Conservation (phyloP, 1,284 basidiomycete species). For the Tylopilus sp. region DNA sequence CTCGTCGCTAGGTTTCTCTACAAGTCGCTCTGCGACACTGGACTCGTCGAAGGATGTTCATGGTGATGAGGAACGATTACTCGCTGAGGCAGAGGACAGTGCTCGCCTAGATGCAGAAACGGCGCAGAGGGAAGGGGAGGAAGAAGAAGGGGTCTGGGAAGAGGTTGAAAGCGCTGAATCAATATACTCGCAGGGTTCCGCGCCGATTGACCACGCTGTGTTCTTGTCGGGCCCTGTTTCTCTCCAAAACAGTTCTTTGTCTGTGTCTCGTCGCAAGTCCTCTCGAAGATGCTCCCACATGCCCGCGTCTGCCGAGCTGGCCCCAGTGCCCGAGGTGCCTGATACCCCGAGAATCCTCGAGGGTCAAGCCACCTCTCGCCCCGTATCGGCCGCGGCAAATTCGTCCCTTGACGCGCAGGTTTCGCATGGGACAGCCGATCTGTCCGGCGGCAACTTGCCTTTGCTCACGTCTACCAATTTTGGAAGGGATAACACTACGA, state of each 20-base stretch:
- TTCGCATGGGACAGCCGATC: conserved; percentile 14
- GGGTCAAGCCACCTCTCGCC: background rate
- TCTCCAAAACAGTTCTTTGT: background rate
- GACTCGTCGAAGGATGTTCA: conserved; percentile 1
- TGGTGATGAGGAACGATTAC: conserved; percentile 11
- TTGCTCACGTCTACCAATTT: conserved; percentile 29
- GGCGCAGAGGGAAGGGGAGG: background rate
- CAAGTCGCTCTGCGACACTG: conserved; percentile 5
- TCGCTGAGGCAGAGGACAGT: conserved; percentile 18
- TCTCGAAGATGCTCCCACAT: conserved; percentile 12
- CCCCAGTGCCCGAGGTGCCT: conserved; percentile 24
- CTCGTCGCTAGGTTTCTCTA: conserved; percentile 1
- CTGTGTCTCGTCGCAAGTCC: conserved; percentile 6
- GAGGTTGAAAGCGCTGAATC: conserved; percentile 12
- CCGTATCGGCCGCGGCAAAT: conserved; percentile 2
- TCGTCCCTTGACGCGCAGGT: conserved; percentile 12
- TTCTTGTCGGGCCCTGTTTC: conserved; percentile 2
- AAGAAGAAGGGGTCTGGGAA: conserved; percentile 1
- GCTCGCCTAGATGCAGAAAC: conserved; percentile 15
- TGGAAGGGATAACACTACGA: conserved; percentile 18
- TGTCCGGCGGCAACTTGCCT: conserved; percentile 9
- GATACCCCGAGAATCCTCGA: conserved; percentile 4
- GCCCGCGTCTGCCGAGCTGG: conserved; percentile 6
- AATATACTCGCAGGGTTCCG: conserved; percentile 25
- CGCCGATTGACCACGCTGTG: conserved; percentile 16